A percentile compares a stretch with the other conserved stretches of the same genome.
Conservation (phyloP, 1,284 basidiomycete genomes). For the Chalciporus sp. region DNA sequence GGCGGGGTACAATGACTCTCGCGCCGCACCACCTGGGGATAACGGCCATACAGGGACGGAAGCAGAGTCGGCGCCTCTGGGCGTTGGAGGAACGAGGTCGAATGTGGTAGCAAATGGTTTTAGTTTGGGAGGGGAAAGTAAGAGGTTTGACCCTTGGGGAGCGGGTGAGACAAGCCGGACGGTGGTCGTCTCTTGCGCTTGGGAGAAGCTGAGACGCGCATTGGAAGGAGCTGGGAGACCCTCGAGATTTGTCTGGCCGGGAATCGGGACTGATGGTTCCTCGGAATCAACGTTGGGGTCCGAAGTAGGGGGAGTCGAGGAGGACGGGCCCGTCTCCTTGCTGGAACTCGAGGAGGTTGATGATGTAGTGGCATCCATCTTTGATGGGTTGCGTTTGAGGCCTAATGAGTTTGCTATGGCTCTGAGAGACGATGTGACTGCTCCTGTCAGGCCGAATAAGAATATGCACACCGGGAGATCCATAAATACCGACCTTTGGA, state of each 20-base stretch:
- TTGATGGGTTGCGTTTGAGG: conserved; percentile 52
- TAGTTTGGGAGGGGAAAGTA: conserved; percentile 58
- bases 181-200: conserved; percentile 55
- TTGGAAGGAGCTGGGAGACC: conserved; percentile 58
- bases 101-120: conserved; percentile 65
- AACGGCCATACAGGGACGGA: conserved; percentile 45
- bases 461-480: neutral
- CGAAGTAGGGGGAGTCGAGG: conserved; percentile 52
- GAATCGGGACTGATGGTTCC: conserved; percentile 45
- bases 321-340: conserved; percentile 37
- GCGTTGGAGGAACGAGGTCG: conserved; percentile 63
- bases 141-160: conserved; percentile 19
- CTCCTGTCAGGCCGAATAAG: conserved; percentile 34
- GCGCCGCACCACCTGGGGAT: conserved; percentile 36
- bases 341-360: conserved; percentile 33
- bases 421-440: conserved; percentile 66
- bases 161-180: conserved; percentile 61
- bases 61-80: conserved; percentile 37
- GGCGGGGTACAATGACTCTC: conserved; percentile 50
- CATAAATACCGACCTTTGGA: conserved; percentile 58
- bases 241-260: conserved; percentile 55
- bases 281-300: conserved; percentile 15
- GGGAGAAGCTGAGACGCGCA: conserved; percentile 48
- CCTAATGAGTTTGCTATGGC: conserved; percentile 71
- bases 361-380: conserved; percentile 27